phyloP scores from a whole-genome alignment of 495 filamentous ascomycete genomes.

The Lasiosphaeria ovina region DNA sequence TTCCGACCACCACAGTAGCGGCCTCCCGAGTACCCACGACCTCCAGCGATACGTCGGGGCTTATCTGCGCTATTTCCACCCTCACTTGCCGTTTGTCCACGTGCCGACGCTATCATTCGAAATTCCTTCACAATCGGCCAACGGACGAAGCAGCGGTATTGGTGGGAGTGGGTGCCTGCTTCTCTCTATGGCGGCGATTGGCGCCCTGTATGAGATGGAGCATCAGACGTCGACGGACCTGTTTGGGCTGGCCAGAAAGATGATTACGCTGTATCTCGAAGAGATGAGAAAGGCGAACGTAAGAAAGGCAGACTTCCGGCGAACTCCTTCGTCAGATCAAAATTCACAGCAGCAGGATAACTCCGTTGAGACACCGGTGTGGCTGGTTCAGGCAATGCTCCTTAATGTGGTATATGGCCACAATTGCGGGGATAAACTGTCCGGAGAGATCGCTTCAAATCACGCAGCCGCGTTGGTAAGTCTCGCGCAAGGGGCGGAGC shows the following conservation, averaged over 20 bases:
- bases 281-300: constrained; percentile 88
- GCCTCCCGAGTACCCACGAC: constrained; percentile 82
- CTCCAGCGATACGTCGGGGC: constrained; percentile 88
- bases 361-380: constrained; percentile 79
- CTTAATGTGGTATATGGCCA: constrained; percentile 96
- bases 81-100: constrained; percentile 91
- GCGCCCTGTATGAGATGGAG: constrained; percentile 91
- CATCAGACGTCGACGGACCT: constrained; percentile 75
- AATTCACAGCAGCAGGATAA: constrained; percentile 57
- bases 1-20: constrained; percentile 47
- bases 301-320: constrained; percentile 71
- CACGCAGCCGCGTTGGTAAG: constrained; percentile 90
- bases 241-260: constrained; percentile 90
- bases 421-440: constrained; percentile 87
- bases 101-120: constrained; percentile 92
- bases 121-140: constrained; percentile 61
- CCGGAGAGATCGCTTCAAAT: constrained; percentile 86
- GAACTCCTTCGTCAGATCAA: constrained; percentile 48
- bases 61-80: constrained; percentile 93
- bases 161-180: constrained; percentile 89
- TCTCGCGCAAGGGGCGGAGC: constrained; percentile 80
- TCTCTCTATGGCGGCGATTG: constrained; percentile 93
- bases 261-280: constrained; percentile 91
- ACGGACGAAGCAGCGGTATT: constrained; percentile 61
- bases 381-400: constrained; percentile 98